These are phyloP conservation scores for Leishmania braziliensis DNA, from an alignment of 208 protist species.

Conservation along the genomic window DNA sequence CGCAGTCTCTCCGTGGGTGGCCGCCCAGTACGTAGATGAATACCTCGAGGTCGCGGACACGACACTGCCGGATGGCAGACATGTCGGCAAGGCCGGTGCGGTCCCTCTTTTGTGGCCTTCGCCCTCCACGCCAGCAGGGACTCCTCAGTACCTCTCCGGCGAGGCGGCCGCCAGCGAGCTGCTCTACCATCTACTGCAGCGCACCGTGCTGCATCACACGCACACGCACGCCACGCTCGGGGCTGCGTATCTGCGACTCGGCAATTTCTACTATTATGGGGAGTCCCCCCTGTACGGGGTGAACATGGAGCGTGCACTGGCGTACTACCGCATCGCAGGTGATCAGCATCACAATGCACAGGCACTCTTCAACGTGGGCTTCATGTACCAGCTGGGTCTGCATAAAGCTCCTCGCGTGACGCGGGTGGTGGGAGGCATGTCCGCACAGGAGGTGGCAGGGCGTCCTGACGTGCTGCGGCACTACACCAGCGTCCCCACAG, in stretches of 20 bases:
- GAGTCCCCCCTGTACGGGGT: slow-evolving; percentile 50
- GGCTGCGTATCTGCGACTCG: slow-evolving; percentile 59
- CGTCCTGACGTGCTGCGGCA: slow-evolving; percentile 1
- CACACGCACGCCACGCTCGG: slow-evolving; percentile 18
- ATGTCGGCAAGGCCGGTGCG: not conserved
- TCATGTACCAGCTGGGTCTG: slow-evolving; percentile 72
- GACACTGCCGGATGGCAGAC: not conserved
- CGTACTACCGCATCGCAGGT: slow-evolving; percentile 63
- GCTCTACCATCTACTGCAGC: slow-evolving; percentile 49
- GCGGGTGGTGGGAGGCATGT: slow-evolving; percentile 6
- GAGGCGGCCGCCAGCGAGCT: slow-evolving; percentile 48
- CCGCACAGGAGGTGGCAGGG: slow-evolving; percentile 4
- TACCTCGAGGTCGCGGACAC: slow-evolving; percentile 23
- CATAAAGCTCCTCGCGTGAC: slow-evolving; percentile 28
- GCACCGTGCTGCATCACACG: slow-evolving; percentile 22
- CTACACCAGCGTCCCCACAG: not conserved
- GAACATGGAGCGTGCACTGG: slow-evolving; percentile 47
- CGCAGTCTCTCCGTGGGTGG: slow-evolving; percentile 27
- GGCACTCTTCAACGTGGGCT: slow-evolving; percentile 65
- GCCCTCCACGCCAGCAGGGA: not conserved
- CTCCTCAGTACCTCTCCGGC: slow-evolving; percentile 42
- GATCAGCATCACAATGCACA: slow-evolving; percentile 35
- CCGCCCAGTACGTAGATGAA: slow-evolving; percentile 44
- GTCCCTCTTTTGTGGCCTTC: slow-evolving; percentile 15
- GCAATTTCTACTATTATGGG: slow-evolving; percentile 77